Base-by-base conservation (phyloP, 1,284 basidiomycete genomes). In the Ceratobasidium sp. region DNA sequence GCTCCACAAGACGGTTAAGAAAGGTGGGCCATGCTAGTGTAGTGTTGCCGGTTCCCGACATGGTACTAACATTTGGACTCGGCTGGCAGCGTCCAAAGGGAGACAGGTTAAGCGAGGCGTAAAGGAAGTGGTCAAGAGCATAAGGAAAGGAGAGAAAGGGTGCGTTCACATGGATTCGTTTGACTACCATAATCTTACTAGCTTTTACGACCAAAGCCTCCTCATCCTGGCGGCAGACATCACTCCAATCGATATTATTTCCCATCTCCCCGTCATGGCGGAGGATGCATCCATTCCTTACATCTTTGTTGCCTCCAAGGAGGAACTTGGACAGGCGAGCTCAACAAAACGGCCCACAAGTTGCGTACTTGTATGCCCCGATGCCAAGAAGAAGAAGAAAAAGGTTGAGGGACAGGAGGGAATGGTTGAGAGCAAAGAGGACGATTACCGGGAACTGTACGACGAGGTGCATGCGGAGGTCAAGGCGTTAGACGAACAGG, bases 311-410 rank as follows among this genome's bases (percentile, higher is more conserved):
- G 80, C 89, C 0, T 94, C 92, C 13, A 97, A 96, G 81, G 95
- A 98, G 83, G 96, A 98, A 79, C 89, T 99, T 28, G 98, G 98
- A 1, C 91, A 92, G 76, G 95, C 97, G 16, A 96, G 95, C 79
- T 92, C 94, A 66, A 99, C 98, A 61, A 99, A 99, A 84, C 90
- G 98, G 78, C 97, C 98, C 49, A 99, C 98, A 55, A 96, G 94
- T 78, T 98, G 96, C 82, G 96, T 99, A 14, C 95, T 99, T 90
- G 87, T 99, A 73, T 93, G 90, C 81, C 92, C 91, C 0, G 85
- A 89, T 78, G 85, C 89, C 78, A 94, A 94, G 80, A 88, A 78
- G 70, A 81, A 78, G 75, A 78, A 88, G 78, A 91, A 89, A 76
- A 80, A 82, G 67, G 92, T 88, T 80, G 83, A 83, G 78, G 91